Percentiles rank a stretch among this genome's conserved stretches.
Conservation (phyloP, 352 stramenopile genomes). For the Globisporangium megalacanthum region DNA sequence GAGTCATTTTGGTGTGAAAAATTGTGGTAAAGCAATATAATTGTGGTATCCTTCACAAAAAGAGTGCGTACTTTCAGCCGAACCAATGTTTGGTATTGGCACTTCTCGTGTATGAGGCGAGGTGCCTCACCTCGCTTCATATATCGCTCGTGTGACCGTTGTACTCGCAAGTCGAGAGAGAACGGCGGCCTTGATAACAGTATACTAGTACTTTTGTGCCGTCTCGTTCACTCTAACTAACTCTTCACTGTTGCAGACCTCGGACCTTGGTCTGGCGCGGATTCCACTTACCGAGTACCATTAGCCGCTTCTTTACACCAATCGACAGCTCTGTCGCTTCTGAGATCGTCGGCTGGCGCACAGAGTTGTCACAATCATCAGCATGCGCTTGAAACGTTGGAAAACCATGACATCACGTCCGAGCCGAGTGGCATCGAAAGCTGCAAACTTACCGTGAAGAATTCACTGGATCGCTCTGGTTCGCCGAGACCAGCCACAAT, state of each 20-base stretch:
- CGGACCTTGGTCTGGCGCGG: neutral
- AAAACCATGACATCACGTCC: neutral
- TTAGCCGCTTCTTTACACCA: slow-evolving; percentile 52
- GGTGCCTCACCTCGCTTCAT: too few relatives aligned
- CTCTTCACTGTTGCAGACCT: slow-evolving; percentile 1
- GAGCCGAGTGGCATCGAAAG: too few relatives aligned
- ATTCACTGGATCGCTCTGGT: slow-evolving; percentile 4
- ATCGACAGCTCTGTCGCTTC: slow-evolving; percentile 48
- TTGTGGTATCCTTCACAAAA: too few relatives aligned
- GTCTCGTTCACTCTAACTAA: neutral
- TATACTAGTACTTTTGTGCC: too few relatives aligned
- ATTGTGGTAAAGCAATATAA: too few relatives aligned
- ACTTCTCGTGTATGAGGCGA: too few relatives aligned
- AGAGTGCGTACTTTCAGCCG: too few relatives aligned
- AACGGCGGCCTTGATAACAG: too few relatives aligned
- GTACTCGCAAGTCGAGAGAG: too few relatives aligned
- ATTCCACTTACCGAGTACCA: slow-evolving; percentile 45
- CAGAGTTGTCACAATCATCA: neutral
- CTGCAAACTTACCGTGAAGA: slow-evolving; percentile 4
- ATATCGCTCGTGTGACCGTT: too few relatives aligned
- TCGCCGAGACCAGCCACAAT: neutral
- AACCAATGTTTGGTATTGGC: too few relatives aligned
- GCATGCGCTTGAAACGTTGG: neutral
- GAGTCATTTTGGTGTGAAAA: too few relatives aligned
- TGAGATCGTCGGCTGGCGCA: slow-evolving; percentile 17